Conservation (phyloP, 305 asterid species). For the Nicotiana rustica region DNA sequence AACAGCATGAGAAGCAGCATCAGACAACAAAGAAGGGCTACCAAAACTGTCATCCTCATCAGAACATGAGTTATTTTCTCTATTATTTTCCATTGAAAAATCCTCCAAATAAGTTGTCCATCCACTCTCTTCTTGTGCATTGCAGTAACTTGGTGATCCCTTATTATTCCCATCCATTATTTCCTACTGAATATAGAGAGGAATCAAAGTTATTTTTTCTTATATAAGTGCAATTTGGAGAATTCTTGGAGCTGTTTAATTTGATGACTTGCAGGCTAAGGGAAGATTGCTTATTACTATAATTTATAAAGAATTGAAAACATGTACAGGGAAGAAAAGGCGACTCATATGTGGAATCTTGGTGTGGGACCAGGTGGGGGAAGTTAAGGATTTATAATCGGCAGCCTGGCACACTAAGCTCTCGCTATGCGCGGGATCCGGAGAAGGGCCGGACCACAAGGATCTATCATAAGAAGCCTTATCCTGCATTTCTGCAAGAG, state of each 20-base stretch:
- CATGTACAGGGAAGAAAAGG: neutral
- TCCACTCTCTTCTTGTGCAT: constrained; percentile 48
- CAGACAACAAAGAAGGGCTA: constrained; percentile 53
- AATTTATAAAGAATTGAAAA: neutral
- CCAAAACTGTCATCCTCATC: constrained; percentile 20
- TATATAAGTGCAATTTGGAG: constrained; percentile 29
- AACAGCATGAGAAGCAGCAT: constrained; percentile 58
- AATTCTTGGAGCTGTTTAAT: constrained; percentile 27
- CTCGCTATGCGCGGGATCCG: too few relatives aligned
- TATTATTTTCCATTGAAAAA: constrained; percentile 37
- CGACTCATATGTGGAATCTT: constrained; percentile 5
- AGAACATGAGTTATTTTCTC: constrained; percentile 6
- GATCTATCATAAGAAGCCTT: too few relatives aligned
- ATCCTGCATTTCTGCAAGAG: too few relatives aligned
- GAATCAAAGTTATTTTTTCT: neutral
- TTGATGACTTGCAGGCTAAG: constrained; percentile 17
- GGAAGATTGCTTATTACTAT: neutral
- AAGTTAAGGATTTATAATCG: too few relatives aligned
- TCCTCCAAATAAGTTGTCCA: constrained; percentile 54
- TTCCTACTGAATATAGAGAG: neutral
- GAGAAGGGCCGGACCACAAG: too few relatives aligned
- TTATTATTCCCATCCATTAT: constrained; percentile 35
- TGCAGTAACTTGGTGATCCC: constrained; percentile 14
- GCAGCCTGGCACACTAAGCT: too few relatives aligned
- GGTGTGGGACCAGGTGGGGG: constrained; percentile 27